Conservation (phyloP, 2,329 filamentous ascomycete species). For the Talaromyces sp. region DNA sequence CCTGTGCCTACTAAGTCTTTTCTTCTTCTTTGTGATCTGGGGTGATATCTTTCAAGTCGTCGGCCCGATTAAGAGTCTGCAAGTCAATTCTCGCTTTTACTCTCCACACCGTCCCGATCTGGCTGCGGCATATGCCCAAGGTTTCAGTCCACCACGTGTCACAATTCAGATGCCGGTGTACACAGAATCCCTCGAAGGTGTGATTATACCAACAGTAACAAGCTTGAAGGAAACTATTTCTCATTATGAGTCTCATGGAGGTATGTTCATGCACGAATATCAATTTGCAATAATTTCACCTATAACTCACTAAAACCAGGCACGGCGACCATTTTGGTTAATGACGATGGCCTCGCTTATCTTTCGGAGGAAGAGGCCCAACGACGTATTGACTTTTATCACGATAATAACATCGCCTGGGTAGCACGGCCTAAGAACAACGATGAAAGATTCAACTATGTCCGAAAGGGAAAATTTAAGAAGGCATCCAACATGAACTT, state of each 20-base stretch:
- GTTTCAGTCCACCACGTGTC: constrained; percentile 36
- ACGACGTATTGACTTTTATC: constrained; percentile 47
- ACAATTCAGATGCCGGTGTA: constrained; percentile 87
- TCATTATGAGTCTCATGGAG: constrained; percentile 47
- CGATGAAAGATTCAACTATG: constrained; percentile 43
- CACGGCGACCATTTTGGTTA: constrained; percentile 38
- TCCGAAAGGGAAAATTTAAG: constrained; percentile 65
- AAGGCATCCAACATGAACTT: constrained; percentile 77
- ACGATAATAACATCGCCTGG: constrained; percentile 51
- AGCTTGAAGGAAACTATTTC: constrained; percentile 57
- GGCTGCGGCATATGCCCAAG: constrained; percentile 19
- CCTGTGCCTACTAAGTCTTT: constrained; percentile 39
- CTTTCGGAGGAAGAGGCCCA: constrained; percentile 41
- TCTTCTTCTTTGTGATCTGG: constrained; percentile 50
- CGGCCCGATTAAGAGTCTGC: constrained; percentile 47
- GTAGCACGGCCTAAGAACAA: constrained; percentile 46
- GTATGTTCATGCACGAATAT: constrained; percentile 18
- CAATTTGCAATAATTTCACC: too few relatives aligned
- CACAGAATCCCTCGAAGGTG: constrained; percentile 72
- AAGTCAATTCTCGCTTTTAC: constrained; percentile 46
- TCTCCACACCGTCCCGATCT: constrained; percentile 29
- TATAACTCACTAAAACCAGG: constrained; percentile 38
- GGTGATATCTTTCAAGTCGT: constrained; percentile 51
- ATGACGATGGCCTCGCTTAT: constrained; percentile 40
- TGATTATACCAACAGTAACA: constrained; percentile 54